Evolutionary conservation across 495 filamentous ascomycete species (phyloP).

Genomic region (Neurospora tetraspora): DNA sequence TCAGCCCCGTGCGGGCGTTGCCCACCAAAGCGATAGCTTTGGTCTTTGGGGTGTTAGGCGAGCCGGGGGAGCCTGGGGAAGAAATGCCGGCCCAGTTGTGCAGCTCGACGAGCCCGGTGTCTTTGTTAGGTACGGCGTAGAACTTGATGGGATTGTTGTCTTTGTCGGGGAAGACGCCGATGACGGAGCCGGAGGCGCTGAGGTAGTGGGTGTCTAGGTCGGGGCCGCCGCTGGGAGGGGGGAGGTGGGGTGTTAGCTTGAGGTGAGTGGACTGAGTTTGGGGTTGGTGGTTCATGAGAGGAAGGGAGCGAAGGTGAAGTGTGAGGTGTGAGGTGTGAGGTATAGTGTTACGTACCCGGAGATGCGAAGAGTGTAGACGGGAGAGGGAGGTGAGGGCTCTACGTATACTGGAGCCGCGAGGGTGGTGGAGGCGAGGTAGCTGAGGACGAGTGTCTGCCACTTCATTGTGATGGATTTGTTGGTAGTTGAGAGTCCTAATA

Average conservation of each 20-base stretch:
- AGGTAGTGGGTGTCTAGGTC: conserved; percentile 10
- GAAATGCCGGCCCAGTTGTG: conserved; percentile 11
- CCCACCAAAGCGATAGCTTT: not conserved
- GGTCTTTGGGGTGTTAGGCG: not conserved
- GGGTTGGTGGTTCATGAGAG: not conserved
- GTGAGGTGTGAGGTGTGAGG: not conserved
- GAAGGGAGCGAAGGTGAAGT: not conserved
- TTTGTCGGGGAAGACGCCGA: conserved; percentile 8
- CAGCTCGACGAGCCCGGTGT: conserved; percentile 2
- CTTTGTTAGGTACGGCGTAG: conserved; percentile 7
- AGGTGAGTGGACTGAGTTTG: not conserved
- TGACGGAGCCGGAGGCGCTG: conserved; percentile 1
- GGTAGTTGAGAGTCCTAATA: not conserved
- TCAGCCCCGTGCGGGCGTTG: not conserved
- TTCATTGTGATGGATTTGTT: conserved; percentile 11
- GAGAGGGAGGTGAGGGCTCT: not conserved
- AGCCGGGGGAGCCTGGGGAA: conserved; percentile 15
- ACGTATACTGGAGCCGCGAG: conserved; percentile 13
- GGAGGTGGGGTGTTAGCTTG: not conserved
- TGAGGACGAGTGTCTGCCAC: conserved; percentile 4
- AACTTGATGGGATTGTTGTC: not conserved
- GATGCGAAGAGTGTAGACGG: conserved; percentile 12
- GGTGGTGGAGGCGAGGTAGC: conserved; percentile 7
- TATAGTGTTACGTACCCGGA: conserved; percentile 8
- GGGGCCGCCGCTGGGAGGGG: not conserved